phyloP scores from a whole-genome alignment of 306 rosid species.

The Phaseolus lunatus region DNA sequence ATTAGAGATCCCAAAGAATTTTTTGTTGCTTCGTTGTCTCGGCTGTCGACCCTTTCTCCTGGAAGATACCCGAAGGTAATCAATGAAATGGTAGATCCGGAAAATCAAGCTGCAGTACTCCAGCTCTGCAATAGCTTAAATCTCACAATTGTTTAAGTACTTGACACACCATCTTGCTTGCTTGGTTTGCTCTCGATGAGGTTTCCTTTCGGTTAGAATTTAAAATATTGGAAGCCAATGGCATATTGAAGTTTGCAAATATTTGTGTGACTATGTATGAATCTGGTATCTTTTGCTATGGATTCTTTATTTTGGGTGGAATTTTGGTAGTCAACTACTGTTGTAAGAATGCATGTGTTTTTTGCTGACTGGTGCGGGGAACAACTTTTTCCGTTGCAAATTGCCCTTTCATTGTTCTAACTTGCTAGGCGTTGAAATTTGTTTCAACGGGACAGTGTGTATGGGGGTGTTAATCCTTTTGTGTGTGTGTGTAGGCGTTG shows the following conservation, averaged over 20 bases:
- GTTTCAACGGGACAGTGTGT: too few species aligned
- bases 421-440: too few species aligned
- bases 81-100: slow-evolving; percentile 71
- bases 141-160: slow-evolving; percentile 59
- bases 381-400: too few species aligned
- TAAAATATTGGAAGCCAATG: background rate
- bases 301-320: too few species aligned
- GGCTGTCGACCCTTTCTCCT: slow-evolving; percentile 68
- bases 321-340: too few species aligned
- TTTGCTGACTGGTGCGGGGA: too few species aligned
- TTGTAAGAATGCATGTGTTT: too few species aligned
- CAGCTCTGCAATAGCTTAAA: slow-evolving; percentile 79
- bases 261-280: background rate
- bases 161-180: background rate
- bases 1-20: slow-evolving; percentile 78
- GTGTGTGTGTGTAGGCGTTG: too few species aligned
- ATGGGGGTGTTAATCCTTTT: too few species aligned
- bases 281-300: background rate
- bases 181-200: background rate
- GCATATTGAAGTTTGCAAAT: background rate
- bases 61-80: slow-evolving; percentile 77
- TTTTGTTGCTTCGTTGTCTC: slow-evolving; percentile 72
- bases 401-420: too few species aligned
- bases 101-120: slow-evolving; percentile 83
- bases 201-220: background rate